Conservation (phyloP, 2,329 filamentous ascomycete genomes). For the Talaromyces sp. region DNA sequence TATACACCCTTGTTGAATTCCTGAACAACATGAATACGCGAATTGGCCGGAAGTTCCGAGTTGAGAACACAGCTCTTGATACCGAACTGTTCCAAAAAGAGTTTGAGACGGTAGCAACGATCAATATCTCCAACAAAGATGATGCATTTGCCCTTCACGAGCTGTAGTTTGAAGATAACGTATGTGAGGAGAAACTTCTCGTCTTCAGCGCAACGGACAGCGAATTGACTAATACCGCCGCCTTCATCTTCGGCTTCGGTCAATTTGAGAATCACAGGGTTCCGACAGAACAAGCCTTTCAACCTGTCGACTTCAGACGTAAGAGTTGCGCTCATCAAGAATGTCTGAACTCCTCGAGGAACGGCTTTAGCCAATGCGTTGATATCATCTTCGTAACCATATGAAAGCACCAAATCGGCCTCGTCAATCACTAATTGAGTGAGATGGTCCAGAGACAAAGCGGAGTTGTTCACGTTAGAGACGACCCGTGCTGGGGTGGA, state of each 20-base stretch:
- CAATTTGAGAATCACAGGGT: conserved; percentile 75
- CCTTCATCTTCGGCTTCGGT: conserved; percentile 77
- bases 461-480: conserved; percentile 69
- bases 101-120: conserved; percentile 83
- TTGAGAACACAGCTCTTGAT: conserved; percentile 92
- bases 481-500: conserved; percentile 84
- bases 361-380: conserved; percentile 72
- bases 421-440: conserved; percentile 86
- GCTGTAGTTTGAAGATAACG: conserved; percentile 89
- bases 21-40: conserved; percentile 87
- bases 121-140: conserved; percentile 85
- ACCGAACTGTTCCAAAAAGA: conserved; percentile 95
- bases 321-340: conserved; percentile 90
- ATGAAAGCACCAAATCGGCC: conserved; percentile 87
- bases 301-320: conserved; percentile 82
- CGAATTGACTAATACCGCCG: conserved; percentile 77
- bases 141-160: conserved; percentile 89
- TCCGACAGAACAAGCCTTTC: conserved; percentile 78
- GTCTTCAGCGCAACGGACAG: conserved; percentile 89
- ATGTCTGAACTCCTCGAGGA: conserved; percentile 81
- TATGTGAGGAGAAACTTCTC: conserved; percentile 94
- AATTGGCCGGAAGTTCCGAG: conserved; percentile 90
- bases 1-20: conserved; percentile 97
- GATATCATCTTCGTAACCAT: conserved; percentile 89
- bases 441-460: conserved; percentile 67